Conservation (phyloP, 1,139 yeast species). For the Protomyces arabidopsidicola region DNA sequence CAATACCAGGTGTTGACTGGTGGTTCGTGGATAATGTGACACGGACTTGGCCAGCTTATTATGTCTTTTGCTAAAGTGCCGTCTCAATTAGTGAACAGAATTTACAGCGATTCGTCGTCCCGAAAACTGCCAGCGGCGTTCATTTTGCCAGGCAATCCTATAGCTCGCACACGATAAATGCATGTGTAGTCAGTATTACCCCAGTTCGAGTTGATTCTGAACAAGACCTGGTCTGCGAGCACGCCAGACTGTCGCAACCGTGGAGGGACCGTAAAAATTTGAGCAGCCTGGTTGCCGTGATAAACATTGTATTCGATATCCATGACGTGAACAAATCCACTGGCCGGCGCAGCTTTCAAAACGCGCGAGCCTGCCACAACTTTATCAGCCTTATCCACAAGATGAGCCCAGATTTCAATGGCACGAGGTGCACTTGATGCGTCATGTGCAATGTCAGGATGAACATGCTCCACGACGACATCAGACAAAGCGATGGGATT, state of each 20-base stretch:
- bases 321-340: slow-evolving; percentile 35
- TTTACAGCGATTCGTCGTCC: slow-evolving; percentile 2
- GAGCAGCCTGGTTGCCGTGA: slow-evolving; percentile 35
- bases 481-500: slow-evolving; percentile 36
- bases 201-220: slow-evolving; percentile 39
- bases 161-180: slow-evolving; percentile 37
- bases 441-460: slow-evolving; percentile 36
- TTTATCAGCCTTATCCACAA: slow-evolving; percentile 31
- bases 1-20: background rate
- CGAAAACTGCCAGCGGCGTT: background rate
- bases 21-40: background rate
- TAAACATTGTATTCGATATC: slow-evolving; percentile 37
- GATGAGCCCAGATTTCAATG: slow-evolving; percentile 38
- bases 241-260: slow-evolving; percentile 27
- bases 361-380: background rate
- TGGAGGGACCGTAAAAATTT: slow-evolving; percentile 38
- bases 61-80: background rate
- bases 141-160: background rate
- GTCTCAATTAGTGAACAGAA: background rate
- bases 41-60: background rate
- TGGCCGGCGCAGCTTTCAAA: slow-evolving; percentile 8
- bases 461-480: slow-evolving; percentile 39
- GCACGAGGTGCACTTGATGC: slow-evolving; percentile 38
- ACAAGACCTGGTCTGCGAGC: slow-evolving; percentile 34
- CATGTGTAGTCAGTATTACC: slow-evolving; percentile 40